A percentile compares a stretch with the other conserved stretches of the same genome.
These are phyloP conservation scores for Nidularia pulvinata DNA, from an alignment of 768 basidiomycete genomes.

Conservation along the genomic window DNA sequence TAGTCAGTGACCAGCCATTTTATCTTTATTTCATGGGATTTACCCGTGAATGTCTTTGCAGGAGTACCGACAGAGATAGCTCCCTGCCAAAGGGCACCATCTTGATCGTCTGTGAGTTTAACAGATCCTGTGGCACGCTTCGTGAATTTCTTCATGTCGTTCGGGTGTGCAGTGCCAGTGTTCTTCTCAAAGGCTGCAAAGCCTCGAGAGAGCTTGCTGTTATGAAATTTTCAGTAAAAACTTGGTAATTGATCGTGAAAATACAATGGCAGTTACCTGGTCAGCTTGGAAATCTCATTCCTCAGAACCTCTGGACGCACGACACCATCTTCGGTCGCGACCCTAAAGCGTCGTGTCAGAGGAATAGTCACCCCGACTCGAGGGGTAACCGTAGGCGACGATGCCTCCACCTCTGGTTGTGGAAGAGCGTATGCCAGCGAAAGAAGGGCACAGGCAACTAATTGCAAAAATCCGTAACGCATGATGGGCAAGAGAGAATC, in stretches of 20 bases:
- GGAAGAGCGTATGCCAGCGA: conserved; percentile 8
- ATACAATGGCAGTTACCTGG: conserved; percentile 8
- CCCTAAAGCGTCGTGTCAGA: conserved; percentile 19
- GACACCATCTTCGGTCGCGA: conserved; percentile 17
- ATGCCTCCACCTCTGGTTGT: too few species aligned
- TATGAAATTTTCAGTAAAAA: neutral
- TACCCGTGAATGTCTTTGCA: conserved; percentile 37
- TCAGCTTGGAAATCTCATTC: conserved; percentile 14
- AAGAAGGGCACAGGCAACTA: conserved; percentile 1
- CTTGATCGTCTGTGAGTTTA: conserved; percentile 30
- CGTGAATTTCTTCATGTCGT: conserved; percentile 9
- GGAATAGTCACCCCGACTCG: conserved; percentile 14
- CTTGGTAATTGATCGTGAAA: too few species aligned
- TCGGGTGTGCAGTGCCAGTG: conserved; percentile 37
- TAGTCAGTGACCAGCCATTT: neutral
- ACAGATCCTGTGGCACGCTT: conserved; percentile 25
- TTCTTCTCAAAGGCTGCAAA: conserved; percentile 43
- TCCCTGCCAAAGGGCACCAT: conserved; percentile 42
- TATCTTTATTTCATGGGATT: neutral
- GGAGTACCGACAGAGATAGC: conserved; percentile 47
- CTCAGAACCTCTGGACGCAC: conserved; percentile 17
- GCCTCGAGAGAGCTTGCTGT: conserved; percentile 41
- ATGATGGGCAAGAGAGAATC: neutral
- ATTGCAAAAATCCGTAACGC: conserved; percentile 1
- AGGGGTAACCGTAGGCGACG: too few species aligned